Conservation (phyloP, 2,329 filamentous ascomycete species). For the Claviceps lovelessii region DNA sequence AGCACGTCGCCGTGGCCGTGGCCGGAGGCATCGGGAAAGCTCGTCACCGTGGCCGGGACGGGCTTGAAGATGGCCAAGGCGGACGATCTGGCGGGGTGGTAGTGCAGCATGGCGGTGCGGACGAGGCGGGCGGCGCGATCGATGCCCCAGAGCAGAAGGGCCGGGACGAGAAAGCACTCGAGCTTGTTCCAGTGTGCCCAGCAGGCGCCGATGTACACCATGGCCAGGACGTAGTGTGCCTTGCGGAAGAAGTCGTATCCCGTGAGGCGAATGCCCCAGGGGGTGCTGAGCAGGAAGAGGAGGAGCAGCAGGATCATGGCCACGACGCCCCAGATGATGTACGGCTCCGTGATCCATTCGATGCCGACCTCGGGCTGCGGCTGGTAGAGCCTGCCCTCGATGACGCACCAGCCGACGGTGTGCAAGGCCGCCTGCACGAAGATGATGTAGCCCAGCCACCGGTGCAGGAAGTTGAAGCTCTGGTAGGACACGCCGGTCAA, state of each 20-base stretch:
- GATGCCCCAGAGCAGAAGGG: slow-evolving; percentile 48
- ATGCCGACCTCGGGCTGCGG: slow-evolving; percentile 49
- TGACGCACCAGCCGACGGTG: slow-evolving; percentile 55
- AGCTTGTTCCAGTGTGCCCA: slow-evolving; percentile 61
- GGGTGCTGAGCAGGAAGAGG: slow-evolving; percentile 44
- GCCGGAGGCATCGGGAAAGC: slow-evolving; percentile 33
- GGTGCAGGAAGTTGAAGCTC: slow-evolving; percentile 63
- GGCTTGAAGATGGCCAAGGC: slow-evolving; percentile 35
- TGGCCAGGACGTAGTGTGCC: slow-evolving; percentile 56
- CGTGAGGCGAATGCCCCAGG: slow-evolving; percentile 44
- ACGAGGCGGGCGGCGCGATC: slow-evolving; percentile 47
- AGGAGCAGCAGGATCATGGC: slow-evolving; percentile 50
- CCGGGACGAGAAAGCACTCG: slow-evolving; percentile 53
- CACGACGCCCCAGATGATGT: slow-evolving; percentile 60
- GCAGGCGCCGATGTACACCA: slow-evolving; percentile 60
- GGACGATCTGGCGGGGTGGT: slow-evolving; percentile 28
- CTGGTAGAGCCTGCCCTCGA: slow-evolving; percentile 54
- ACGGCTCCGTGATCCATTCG: slow-evolving; percentile 46
- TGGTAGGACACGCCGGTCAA: slow-evolving; percentile 63
- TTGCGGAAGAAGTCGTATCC: slow-evolving; percentile 71
- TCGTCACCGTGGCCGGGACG: slow-evolving; percentile 28
- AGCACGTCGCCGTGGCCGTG: slow-evolving; percentile 40
- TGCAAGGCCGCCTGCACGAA: slow-evolving; percentile 53
- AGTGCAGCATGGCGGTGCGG: slow-evolving; percentile 47
- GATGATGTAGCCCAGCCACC: slow-evolving; percentile 63